phyloP scores from a whole-genome alignment of 495 filamentous ascomycete species.

The Lasiosphaeria miniovina region DNA sequence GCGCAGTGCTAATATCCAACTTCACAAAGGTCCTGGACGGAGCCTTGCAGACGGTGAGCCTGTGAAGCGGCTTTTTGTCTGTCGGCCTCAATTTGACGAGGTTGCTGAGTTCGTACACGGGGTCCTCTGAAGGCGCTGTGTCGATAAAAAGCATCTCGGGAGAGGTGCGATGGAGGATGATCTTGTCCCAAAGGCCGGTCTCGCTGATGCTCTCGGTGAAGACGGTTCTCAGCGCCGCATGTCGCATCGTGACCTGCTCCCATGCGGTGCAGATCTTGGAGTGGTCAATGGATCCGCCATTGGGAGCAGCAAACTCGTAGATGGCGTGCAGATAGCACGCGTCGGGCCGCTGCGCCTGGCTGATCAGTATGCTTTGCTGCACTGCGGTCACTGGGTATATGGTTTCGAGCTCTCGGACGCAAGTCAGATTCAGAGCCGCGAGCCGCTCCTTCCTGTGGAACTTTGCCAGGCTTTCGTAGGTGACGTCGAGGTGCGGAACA shows the following conservation, averaged over 20 bases:
- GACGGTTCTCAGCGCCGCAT: conserved; percentile 42
- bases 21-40: conserved; percentile 43
- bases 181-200: conserved; percentile 39
- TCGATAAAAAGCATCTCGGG: conserved; percentile 50
- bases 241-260: conserved; percentile 38
- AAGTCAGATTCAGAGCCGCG: conserved; percentile 45
- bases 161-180: conserved; percentile 40
- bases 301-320: conserved; percentile 52
- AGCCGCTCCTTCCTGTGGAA: conserved; percentile 50
- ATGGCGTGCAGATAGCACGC: conserved; percentile 61
- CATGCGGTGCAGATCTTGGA: conserved; percentile 44
- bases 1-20: conserved; percentile 44
- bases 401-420: conserved; percentile 44
- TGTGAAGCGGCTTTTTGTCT: conserved; percentile 41
- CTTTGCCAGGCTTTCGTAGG: conserved; percentile 53
- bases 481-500: conserved; percentile 61
- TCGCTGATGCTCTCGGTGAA: conserved; percentile 42
- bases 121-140: conserved; percentile 36
- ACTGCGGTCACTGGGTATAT: conserved; percentile 65
- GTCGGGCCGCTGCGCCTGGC: conserved; percentile 53
- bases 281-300: conserved; percentile 37
- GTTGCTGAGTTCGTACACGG: conserved; percentile 40
- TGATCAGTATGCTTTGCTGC: conserved; percentile 65
- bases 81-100: conserved; percentile 35
- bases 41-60: conserved; percentile 44